Conservation (phyloP, 164 flowering plant species). For the Platanus orientalis region DNA sequence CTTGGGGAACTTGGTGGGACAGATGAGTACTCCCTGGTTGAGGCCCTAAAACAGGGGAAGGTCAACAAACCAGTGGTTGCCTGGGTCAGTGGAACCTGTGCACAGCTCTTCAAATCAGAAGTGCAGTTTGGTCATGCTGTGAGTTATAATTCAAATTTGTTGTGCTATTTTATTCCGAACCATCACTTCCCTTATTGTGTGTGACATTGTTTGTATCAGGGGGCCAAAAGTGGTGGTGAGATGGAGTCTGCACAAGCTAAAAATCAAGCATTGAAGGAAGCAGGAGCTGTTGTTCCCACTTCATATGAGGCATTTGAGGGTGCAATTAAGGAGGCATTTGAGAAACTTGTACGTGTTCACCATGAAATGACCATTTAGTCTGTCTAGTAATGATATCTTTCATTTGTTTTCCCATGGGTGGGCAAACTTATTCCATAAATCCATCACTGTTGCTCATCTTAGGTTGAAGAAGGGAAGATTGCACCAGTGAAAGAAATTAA, state of each 20-base stretch:
- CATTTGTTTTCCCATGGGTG: neutral
- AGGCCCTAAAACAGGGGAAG: slow-evolving; percentile 93
- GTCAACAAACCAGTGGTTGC: slow-evolving; percentile 95
- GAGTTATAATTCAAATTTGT: slow-evolving; percentile 28
- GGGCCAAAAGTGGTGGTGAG: slow-evolving; percentile 98
- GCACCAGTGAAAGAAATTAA: slow-evolving; percentile 72
- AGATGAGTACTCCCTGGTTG: slow-evolving; percentile 97
- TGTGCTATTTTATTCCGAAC: neutral
- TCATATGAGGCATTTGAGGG: slow-evolving; percentile 89
- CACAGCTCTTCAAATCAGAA: slow-evolving; percentile 94
- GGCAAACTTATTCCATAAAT: no score
- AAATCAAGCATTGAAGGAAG: slow-evolving; percentile 88
- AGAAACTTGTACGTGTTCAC: slow-evolving; percentile 60
- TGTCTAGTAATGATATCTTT: neutral
- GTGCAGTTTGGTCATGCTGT: slow-evolving; percentile 99
- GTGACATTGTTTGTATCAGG: slow-evolving; percentile 37
- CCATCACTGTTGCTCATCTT: neutral
- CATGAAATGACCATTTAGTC: neutral
- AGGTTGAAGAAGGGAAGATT: slow-evolving; percentile 82
- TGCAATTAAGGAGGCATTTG: slow-evolving; percentile 88
- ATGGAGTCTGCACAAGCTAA: slow-evolving; percentile 99
- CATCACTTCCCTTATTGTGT: slow-evolving; percentile 2
- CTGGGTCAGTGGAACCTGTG: slow-evolving; percentile 99
- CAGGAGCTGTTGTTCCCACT: slow-evolving; percentile 95
- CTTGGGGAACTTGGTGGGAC: slow-evolving; percentile 99